Percentiles rank a stretch among this genome's conserved stretches.
phyloP scores from a whole-genome alignment of 1,284 basidiomycete genomes.

The Puccinia hordei region DNA sequence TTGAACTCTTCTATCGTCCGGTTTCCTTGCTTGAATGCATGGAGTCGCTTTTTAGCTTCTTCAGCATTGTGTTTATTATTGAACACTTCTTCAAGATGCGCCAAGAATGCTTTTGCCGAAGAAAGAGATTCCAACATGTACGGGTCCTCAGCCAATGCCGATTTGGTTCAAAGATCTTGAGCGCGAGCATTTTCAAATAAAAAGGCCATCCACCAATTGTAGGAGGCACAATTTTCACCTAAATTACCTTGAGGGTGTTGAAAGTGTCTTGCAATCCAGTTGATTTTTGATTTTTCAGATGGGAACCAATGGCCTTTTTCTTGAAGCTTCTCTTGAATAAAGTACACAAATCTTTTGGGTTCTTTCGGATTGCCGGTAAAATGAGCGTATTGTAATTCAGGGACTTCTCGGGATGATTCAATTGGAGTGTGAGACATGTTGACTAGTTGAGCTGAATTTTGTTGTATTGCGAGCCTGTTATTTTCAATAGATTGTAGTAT shows the following conservation, averaged over 20 bases:
- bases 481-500: too few species aligned
- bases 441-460: too few species aligned
- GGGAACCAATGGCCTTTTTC: background rate
- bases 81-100: conserved; percentile 4
- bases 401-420: background rate
- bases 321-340: background rate
- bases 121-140: background rate
- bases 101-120: background rate
- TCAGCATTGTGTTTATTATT: background rate
- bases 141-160: background rate
- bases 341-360: background rate
- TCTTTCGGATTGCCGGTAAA: background rate
- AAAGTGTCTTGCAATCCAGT: conserved; percentile 22
- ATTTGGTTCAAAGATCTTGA: background rate
- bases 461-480: too few species aligned
- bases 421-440: background rate
- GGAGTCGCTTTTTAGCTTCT: background rate
- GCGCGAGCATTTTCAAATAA: background rate
- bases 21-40: background rate
- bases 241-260: background rate
- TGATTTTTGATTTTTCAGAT: conserved; percentile 20
- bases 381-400: background rate
- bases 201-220: conserved; percentile 31
- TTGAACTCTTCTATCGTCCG: conserved; percentile 10
- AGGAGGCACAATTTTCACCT: background rate